Evolutionary conservation across 2,329 filamentous ascomycete species (phyloP), one percentile per base, ranked within the genome.

Genomic region (Clonostachys rosea): DNA sequence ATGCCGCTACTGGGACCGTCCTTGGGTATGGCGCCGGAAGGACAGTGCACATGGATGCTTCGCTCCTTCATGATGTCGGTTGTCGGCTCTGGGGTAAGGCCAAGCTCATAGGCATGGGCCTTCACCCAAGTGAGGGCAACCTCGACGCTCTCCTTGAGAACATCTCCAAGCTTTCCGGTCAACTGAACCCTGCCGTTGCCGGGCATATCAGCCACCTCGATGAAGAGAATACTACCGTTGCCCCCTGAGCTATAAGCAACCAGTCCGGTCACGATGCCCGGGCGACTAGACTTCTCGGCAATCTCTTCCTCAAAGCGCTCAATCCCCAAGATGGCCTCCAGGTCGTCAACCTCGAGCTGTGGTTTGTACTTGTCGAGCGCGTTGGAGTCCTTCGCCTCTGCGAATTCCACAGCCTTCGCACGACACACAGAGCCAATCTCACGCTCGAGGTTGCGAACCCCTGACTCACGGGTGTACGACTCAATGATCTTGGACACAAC

Each of bases 41-140:
- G 94, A 59, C 94, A 99, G 68, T 99, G 94, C 9, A 99, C 91
- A 62, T 99, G 94, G 51, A 99, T 86, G 66, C 86, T 91, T 52
- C 94, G 85, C 58, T 87, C 86, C 73, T 94, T 92, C 91, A 97
- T 96, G 60, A 99, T 91, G 64, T 99, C 92, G 55, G 92, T 87
- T 47, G 83, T 83, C 9, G 87, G 86, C 52, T 91, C 84, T 48
- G 84, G 76, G 5, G 89, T 91, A 39, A 99, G 74, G 10, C 91
- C 91, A 12, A 99, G 77, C 60, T 95, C 89, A 59, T 87, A 96
- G 4, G 92, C 91, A 64, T 99, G 92, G 5, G 90, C 89, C 67
- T 96, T 96, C 45, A 99, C 94, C 94, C 94, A 99, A 14, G 87
- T 92, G 34, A 97, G 77, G 11, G 94, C 94, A 17, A 99, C 94